Conservation (phyloP, 2,329 filamentous ascomycete species). For the Venturiaceae sp. region DNA sequence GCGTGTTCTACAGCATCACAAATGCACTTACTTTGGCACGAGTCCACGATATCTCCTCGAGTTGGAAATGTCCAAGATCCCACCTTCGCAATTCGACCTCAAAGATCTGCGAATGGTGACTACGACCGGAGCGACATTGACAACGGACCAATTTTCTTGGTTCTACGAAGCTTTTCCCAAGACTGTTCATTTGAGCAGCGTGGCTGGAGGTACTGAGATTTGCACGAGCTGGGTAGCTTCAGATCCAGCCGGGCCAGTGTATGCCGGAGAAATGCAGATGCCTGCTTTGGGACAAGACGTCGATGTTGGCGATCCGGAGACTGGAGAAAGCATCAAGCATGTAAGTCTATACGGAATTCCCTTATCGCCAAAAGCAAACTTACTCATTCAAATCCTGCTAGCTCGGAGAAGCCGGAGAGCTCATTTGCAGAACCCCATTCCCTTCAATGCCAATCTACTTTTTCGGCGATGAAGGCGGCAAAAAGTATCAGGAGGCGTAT, state of each 20-base stretch:
- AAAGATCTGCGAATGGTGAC: slow-evolving; percentile 30
- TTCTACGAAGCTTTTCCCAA: slow-evolving; percentile 32
- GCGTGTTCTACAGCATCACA: slow-evolving; percentile 7
- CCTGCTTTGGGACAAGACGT: slow-evolving; percentile 36
- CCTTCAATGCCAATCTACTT: slow-evolving; percentile 37
- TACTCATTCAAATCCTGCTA: background rate
- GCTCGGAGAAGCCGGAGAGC: slow-evolving; percentile 30
- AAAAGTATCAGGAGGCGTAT: slow-evolving; percentile 34
- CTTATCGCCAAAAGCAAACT: background rate
- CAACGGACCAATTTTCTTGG: slow-evolving; percentile 33
- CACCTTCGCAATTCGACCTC: slow-evolving; percentile 29
- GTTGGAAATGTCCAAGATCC: slow-evolving; percentile 24
- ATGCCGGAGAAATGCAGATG: slow-evolving; percentile 36
- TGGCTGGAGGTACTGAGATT: slow-evolving; percentile 39
- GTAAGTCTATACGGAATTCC: background rate
- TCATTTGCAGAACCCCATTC: slow-evolving; percentile 35
- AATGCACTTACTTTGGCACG: slow-evolving; percentile 31
- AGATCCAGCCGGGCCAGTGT: slow-evolving; percentile 31
- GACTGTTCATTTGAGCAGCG: slow-evolving; percentile 27
- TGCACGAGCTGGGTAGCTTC: slow-evolving; percentile 34
- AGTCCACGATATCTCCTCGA: slow-evolving; percentile 35
- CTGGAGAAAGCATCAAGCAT: slow-evolving; percentile 23
- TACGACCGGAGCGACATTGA: slow-evolving; percentile 34
- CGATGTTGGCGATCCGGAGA: slow-evolving; percentile 31
- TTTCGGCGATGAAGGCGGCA: slow-evolving; percentile 31